Evolutionary conservation across 768 basidiomycete genomes (phyloP).

Genomic region (Leccinum fibrillosum): DNA sequence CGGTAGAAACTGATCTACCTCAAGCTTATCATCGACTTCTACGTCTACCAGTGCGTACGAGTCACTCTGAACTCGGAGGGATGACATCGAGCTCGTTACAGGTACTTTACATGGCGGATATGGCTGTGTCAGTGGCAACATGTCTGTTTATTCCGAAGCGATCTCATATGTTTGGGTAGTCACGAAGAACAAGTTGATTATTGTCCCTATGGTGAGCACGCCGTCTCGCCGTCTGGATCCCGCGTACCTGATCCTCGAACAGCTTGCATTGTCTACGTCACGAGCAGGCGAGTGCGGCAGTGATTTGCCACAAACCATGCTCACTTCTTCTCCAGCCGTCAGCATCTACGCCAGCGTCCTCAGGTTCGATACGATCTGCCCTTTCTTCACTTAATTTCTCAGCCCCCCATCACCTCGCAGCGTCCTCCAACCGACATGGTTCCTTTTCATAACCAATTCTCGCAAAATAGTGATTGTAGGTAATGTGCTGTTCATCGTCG

Average conservation of each 20-base stretch:
- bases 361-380: constrained; percentile 11
- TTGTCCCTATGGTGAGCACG: constrained; percentile 19
- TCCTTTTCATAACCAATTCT: background rate
- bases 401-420: background rate
- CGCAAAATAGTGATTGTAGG: constrained; percentile 14
- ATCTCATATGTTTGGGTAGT: constrained; percentile 15
- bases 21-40: constrained; percentile 27
- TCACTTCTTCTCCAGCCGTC: constrained; percentile 6
- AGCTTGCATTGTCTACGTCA: constrained; percentile 18
- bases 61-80: background rate
- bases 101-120: constrained; percentile 30
- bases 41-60: constrained; percentile 22
- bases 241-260: background rate
- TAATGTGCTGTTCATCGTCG: constrained; percentile 24
- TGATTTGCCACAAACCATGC: background rate
- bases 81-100: background rate
- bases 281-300: constrained; percentile 16
- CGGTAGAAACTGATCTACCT: background rate
- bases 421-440: constrained; percentile 10
- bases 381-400: background rate
- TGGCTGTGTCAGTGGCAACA: constrained; percentile 23
- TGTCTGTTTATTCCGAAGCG: background rate
- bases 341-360: constrained; percentile 12
- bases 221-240: background rate
- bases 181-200: constrained; percentile 12